Base-by-base conservation (phyloP, 352 stramenopile species). In the Phytophthora multivora region DNA sequence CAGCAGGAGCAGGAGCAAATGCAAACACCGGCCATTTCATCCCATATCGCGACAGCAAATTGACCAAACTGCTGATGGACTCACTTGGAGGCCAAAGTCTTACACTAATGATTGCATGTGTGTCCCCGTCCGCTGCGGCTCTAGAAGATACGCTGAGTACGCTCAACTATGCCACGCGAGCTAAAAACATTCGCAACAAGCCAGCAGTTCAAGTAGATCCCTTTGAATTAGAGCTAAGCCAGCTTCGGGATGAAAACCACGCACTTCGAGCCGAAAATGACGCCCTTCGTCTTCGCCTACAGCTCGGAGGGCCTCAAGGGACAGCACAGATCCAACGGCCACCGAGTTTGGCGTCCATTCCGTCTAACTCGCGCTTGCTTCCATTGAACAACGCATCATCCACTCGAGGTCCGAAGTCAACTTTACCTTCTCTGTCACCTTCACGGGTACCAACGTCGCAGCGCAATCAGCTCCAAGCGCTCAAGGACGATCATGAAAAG, bases 1-100 rank as follows among this genome's bases (percentile, higher is more conserved):
- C 69, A 3, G 62, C 69, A 7, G 45, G 28, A 3, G 62, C 69
- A 7, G 45, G 28, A 45, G 42, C 5, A 19, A 63, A 36, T 21
- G 18, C 56, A 11, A 40, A 8, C 13, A 50, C 15, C 8, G 57
- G 66, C 12, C 71, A 59, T 30, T 88, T 90, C 55, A 87, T 95
- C 15, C 88, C 88, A 21, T 96, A 95, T 51, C 71, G 86, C 18
- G 88, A 96, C 59, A 92, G 80, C 53, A 95, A 93, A 35, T 78
- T 96, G 15, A 96, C 88, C 25, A 93, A 93, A 63, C 63, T 95
- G 30, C 69, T 96, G 38, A 93, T 94, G 83, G 79, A 93, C 39
- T 94, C 83, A 4, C 77, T 95, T 0, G 86, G 88, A 19, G 88
- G 88, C 26, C 88, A 90, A 54, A 91, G 77, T 41, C 66, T 93